These are phyloP conservation scores for Symbiodinium pilosum DNA, from an alignment of 73 alveolate genomes.

Conservation along the genomic window DNA sequence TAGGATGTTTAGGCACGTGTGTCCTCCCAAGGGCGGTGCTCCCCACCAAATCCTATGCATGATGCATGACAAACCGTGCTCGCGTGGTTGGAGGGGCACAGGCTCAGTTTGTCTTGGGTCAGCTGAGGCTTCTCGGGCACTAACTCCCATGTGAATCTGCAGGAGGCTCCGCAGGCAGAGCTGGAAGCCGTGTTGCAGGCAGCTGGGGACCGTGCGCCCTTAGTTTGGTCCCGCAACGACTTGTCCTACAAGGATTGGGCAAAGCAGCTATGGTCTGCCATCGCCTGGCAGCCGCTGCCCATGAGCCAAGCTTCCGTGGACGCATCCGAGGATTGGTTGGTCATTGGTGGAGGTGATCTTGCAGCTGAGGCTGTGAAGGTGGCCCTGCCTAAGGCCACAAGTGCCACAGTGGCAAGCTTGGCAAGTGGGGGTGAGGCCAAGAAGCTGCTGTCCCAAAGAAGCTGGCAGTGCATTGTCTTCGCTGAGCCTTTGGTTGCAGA, in stretches of 20 bases:
- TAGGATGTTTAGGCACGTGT: too few relatives aligned
- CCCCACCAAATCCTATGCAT: too few relatives aligned
- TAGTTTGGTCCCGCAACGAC: slow-evolving; percentile 67
- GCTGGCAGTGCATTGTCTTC: slow-evolving; percentile 26
- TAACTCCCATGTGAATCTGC: slow-evolving; percentile 78
- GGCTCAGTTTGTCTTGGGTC: too few relatives aligned
- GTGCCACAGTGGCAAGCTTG: background rate
- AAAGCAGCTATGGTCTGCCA: slow-evolving; percentile 81
- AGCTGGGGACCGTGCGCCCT: background rate
- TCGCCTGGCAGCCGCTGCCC: slow-evolving; percentile 58
- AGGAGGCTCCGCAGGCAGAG: slow-evolving; percentile 66
- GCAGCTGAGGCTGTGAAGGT: background rate
- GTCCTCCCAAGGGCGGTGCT: too few relatives aligned
- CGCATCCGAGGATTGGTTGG: slow-evolving; percentile 74
- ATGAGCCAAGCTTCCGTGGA: background rate
- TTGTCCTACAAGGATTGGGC: slow-evolving; percentile 94
- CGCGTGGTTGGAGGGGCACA: too few relatives aligned
- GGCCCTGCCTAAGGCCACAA: slow-evolving; percentile 74
- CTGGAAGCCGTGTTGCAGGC: slow-evolving; percentile 38
- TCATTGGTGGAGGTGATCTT: slow-evolving; percentile 25
- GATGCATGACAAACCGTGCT: too few relatives aligned
- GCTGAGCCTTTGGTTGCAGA: slow-evolving; percentile 56
- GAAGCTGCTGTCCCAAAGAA: slow-evolving; percentile 3
- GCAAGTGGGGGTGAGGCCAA: slow-evolving; percentile 18
- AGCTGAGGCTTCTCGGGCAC: too few relatives aligned